A percentile compares a stretch with the other conserved stretches of the same genome.
These are phyloP conservation scores for Verticillium nonalfalfae DNA, from an alignment of 2,329 filamentous ascomycete species.

Conservation along the genomic window DNA sequence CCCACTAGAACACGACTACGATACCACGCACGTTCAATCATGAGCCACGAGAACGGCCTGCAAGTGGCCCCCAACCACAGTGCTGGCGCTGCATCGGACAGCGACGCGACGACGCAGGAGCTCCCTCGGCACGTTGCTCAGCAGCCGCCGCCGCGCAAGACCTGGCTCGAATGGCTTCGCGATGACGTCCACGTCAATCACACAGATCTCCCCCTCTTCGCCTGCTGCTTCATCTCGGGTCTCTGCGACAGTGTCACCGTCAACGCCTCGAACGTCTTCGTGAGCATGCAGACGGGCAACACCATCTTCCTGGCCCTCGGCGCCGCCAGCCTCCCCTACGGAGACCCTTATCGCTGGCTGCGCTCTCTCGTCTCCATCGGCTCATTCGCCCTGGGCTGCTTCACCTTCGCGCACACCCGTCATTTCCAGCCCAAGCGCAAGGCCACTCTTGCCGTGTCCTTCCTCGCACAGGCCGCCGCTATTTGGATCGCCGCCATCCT, in stretches of 20 bases:
- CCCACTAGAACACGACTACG: too few relatives aligned
- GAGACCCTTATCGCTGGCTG: constrained; percentile 45
- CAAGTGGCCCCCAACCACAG: constrained; percentile 3
- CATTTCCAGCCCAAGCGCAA: constrained; percentile 28
- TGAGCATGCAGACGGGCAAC: constrained; percentile 45
- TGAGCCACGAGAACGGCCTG: constrained; percentile 5
- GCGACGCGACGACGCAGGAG: background rate
- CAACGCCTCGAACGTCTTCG: constrained; percentile 30
- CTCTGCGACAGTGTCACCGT: constrained; percentile 33
- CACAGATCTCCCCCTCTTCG: constrained; percentile 30
- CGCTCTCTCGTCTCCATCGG: constrained; percentile 46
- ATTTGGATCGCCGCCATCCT: constrained; percentile 47
- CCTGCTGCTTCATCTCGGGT: constrained; percentile 29
- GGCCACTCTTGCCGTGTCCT: constrained; percentile 38
- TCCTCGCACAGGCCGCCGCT: constrained; percentile 43
- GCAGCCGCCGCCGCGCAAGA: constrained; percentile 1
- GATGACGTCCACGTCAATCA: constrained; percentile 11
- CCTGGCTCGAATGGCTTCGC: constrained; percentile 8
- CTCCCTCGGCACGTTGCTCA: background rate
- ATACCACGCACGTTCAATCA: background rate
- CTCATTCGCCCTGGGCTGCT: constrained; percentile 47
- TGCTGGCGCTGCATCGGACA: constrained; percentile 4
- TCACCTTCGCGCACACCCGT: constrained; percentile 32
- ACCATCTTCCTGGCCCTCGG: constrained; percentile 58
- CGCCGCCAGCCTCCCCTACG: constrained; percentile 42